phyloP scores from a whole-genome alignment of 192 early-diverging fungal species.

The Podila epigama region DNA sequence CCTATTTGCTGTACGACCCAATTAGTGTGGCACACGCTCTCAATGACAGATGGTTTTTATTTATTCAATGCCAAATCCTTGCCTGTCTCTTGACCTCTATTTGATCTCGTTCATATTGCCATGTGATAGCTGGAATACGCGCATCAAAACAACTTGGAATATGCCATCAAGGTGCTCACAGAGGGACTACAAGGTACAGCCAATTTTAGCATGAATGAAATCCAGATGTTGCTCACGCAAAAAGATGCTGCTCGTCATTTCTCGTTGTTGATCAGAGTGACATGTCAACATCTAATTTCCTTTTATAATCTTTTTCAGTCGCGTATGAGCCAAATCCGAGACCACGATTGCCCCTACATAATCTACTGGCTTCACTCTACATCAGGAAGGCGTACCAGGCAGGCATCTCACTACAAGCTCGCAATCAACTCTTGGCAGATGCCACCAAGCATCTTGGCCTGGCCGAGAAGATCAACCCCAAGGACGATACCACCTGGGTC shows the following conservation, averaged over 20 bases:
- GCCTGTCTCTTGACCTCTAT: conserved; percentile 1
- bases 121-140: conserved; percentile 74
- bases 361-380: conserved; percentile 75
- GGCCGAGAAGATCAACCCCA: conserved; percentile 75
- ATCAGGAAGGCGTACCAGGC: conserved; percentile 70
- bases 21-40: background rate
- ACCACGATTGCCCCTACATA: conserved; percentile 73
- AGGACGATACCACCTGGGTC: conserved; percentile 73
- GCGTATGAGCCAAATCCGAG: conserved; percentile 52
- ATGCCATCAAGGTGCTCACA: conserved; percentile 63
- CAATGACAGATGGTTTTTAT: background rate
- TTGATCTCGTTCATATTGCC: conserved; percentile 1
- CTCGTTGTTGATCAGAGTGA: background rate
- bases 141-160: conserved; percentile 65
- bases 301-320: conserved; percentile 2
- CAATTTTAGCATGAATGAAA: too few species aligned
- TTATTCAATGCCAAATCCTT: background rate
- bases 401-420: conserved; percentile 35
- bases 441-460: conserved; percentile 81
- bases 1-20: conserved; percentile 74
- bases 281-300: conserved; percentile 12
- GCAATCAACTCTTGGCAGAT: conserved; percentile 64
- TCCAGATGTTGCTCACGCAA: too few species aligned
- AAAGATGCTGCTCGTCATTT: background rate
- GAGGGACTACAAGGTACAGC: conserved; percentile 59